These are phyloP conservation scores for Ambrosia trifida DNA, from an alignment of 129 eudicot species.

Conservation along the genomic window DNA sequence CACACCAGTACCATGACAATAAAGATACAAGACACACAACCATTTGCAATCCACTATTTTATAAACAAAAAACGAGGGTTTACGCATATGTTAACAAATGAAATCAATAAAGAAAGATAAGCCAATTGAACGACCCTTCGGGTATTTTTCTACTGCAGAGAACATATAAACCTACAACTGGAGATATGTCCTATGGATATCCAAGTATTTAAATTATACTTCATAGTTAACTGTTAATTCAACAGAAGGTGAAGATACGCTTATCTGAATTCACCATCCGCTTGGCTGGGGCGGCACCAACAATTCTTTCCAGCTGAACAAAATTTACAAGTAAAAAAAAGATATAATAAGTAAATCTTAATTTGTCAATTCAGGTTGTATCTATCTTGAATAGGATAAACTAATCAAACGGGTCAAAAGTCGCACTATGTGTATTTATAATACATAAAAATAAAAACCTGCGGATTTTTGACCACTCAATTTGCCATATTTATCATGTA, in stretches of 20 bases:
- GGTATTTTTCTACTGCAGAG: too few species aligned
- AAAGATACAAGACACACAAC: too few species aligned
- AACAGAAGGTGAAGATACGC: conserved; percentile 64
- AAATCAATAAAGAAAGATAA: too few species aligned
- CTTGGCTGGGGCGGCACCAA: conserved; percentile 74
- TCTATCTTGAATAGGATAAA: background rate
- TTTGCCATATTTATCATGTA: background rate
- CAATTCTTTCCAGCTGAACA: conserved; percentile 88
- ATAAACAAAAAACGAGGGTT: too few species aligned
- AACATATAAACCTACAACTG: too few species aligned
- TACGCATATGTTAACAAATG: too few species aligned
- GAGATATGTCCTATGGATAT: too few species aligned
- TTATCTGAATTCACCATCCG: conserved; percentile 78
- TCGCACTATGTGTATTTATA: background rate
- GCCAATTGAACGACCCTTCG: too few species aligned
- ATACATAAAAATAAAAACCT: background rate
- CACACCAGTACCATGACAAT: too few species aligned
- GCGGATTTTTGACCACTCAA: background rate
- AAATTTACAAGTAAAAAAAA: background rate
- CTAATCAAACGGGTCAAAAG: background rate
- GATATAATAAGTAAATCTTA: background rate
- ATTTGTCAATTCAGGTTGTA: background rate
- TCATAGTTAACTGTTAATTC: background rate
- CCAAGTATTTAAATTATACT: background rate
- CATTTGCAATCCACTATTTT: too few species aligned